Base-by-base conservation (phyloP, 129 eudicot genomes). In the carrot (Daucus carota) region DNA sequence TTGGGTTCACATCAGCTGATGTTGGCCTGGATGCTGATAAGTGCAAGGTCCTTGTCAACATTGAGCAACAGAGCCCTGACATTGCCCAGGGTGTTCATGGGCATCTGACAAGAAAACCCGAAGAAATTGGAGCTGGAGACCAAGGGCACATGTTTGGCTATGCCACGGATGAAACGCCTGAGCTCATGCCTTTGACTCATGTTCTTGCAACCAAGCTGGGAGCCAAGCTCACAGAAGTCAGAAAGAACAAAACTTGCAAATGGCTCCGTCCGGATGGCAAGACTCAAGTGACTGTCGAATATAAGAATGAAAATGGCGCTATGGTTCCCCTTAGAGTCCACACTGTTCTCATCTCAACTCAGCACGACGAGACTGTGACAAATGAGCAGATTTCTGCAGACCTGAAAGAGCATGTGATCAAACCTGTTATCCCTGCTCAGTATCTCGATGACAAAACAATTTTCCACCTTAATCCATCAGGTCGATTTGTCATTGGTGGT, bases 71-170 rank as follows among this genome's bases (percentile, higher is more conserved):
- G 62, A 86, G 90, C 70, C 93, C 93, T 12, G 94, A 86, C 76
- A 89, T 89, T 48, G 95, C 95, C 70, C 96, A 89, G 45, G 96
- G 96, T 26, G 96, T 89, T 6, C 96, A 89, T 33, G 92, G 92
- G 3, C 96, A 89, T 75, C 83, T 89, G 47, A 89, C 81, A 77
- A 89, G 87, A 82, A 89, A 89, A 44, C 96, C 96, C 1, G 92
- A 89, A 69, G 96, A 89, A 3, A 89, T 89, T 3, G 96, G 96
- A 43, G 96, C 96, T 12, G 95, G 91, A 75, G 91, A 89, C 43
- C 91, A 82, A 72, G 94, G 94, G 24, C 91, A 88, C 81, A 88
- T 86, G 90, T 86, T 89, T 57, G 96, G 96, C 66, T 90, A 90
- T 45, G 96, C 96, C 29, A 88, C 96, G 9, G 96, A 90, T 69